Evolutionary conservation across 2,329 filamentous ascomycete species (phyloP), one percentile per base, ranked within the genome.

Genomic region (Thielaviopsis cerberus): DNA sequence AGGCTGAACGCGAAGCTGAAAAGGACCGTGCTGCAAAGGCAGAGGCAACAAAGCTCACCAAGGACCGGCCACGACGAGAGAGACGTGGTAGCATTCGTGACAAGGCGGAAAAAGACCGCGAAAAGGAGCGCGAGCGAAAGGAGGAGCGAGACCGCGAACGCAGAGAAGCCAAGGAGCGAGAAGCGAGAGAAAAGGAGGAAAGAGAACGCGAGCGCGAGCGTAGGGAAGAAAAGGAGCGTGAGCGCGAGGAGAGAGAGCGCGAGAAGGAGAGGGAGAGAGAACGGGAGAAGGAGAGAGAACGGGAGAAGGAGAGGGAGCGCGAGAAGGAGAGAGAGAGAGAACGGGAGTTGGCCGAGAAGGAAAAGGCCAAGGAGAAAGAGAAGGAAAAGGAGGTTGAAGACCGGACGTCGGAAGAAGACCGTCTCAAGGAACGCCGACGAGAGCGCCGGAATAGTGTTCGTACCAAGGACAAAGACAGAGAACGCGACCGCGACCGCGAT

Each of bases 1-100:
- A 60, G 22, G 55, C 30, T 45, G 56, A 58, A 45, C 59, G 57
- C 45, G 64, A 65, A 30, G 57, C 61, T 59, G 61, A 63, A 41
- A 59, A 62, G 50, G 62, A 57, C 7, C 41, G 41, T 22, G 17
- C 41, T n/a, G 8, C 22, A 8, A 48, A 48, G 27, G 27, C 27
- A 20, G 41, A 48, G 41, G 41, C 41, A 4, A 22, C 41, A 48
- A 48, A 48, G 20, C n/a, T 22, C n/a, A 25, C 54, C 37, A 51
- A 57, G 1, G 51, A 62, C 22, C 55, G 58, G 7, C 55, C 53
- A 22, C 55, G 59, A 27, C 54, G 58, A 50, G 59, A 60, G 54
- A 41, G 59, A 26, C 60, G 60, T n/a, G 60, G 58, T 26, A 59
- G 60, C 48, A 55, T 60, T 45, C 45, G 55, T n/a, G 60, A 61